phyloP scores from a whole-genome alignment of 139 green algal genomes.

The Chlorella vulgaris region DNA sequence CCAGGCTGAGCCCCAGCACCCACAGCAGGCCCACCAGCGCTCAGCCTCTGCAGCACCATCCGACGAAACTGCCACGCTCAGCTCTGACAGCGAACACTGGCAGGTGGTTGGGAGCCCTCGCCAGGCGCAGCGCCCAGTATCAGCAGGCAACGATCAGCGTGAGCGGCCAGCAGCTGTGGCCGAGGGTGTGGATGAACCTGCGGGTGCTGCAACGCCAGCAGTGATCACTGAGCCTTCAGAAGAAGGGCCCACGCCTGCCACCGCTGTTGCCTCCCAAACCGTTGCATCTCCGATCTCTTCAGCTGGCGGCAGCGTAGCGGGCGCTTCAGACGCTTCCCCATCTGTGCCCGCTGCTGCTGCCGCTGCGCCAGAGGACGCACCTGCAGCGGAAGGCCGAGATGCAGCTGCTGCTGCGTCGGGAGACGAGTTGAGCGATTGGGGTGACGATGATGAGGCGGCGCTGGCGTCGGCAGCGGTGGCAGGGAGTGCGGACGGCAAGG shows the following conservation, averaged over 20 bases:
- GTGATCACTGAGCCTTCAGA: no score
- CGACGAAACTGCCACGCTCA: not conserved
- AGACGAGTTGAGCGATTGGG: conserved; percentile 11
- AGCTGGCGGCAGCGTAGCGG: no score
- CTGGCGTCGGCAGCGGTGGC: not conserved
- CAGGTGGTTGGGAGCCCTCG: conserved; percentile 21
- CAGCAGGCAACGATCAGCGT: no score
- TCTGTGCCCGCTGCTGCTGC: no score
- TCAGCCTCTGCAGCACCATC: not conserved
- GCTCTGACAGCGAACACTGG: conserved; percentile 25
- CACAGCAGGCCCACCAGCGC: not conserved
- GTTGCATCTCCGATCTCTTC: no score
- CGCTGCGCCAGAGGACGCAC: not conserved
- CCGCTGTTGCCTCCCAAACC: no score
- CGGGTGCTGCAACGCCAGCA: not conserved
- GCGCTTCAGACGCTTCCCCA: no score
- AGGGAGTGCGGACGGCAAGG: no score
- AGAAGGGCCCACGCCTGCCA: no score
- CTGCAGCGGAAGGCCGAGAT: not conserved
- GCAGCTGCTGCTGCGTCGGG: not conserved
- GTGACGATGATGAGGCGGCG: conserved; percentile 13
- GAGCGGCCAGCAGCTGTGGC: not conserved
- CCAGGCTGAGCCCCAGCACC: not conserved
- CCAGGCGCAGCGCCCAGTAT: not conserved
- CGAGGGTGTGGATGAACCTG: not conserved